Evolutionary conservation across 768 basidiomycete genomes (phyloP).

Genomic region (Mycena capillaripes): DNA sequence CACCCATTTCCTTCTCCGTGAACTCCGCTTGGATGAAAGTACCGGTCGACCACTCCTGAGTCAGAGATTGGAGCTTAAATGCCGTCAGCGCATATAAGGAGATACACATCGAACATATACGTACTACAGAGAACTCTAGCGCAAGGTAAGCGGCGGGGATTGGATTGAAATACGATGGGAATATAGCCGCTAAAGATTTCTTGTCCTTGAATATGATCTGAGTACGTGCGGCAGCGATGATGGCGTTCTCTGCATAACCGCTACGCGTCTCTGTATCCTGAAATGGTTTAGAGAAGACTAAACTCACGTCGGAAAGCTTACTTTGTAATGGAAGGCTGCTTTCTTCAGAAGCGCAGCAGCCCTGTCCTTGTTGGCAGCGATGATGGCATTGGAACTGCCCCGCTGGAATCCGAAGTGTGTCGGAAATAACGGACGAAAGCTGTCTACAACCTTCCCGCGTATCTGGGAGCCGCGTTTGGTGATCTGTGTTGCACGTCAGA

Average conservation of each 20-base stretch:
- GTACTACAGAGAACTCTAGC: neutral
- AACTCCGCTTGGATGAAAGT: neutral
- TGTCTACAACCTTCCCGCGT: neutral
- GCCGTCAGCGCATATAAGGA: neutral
- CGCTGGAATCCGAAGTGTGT: neutral
- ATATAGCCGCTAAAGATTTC: neutral
- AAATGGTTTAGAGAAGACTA: neutral
- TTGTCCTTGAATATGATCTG: neutral
- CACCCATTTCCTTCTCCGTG: slow-evolving; percentile 4
- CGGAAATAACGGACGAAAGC: neutral
- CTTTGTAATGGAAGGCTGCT: neutral
- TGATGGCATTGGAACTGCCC: neutral
- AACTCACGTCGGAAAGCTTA: neutral
- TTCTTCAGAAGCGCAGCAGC: neutral
- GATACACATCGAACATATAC: neutral
- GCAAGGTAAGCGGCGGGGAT: neutral
- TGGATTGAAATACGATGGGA: neutral
- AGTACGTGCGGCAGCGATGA: neutral
- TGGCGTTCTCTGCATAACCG: neutral
- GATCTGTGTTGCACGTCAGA: neutral
- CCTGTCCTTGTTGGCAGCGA: neutral
- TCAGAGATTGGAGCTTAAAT: neutral
- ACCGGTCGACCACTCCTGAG: neutral
- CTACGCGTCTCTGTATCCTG: neutral
- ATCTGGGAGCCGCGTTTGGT: neutral